Evolutionary conservation across 192 early-diverging fungal genomes (phyloP).

Genomic region (Podila horticola): DNA sequence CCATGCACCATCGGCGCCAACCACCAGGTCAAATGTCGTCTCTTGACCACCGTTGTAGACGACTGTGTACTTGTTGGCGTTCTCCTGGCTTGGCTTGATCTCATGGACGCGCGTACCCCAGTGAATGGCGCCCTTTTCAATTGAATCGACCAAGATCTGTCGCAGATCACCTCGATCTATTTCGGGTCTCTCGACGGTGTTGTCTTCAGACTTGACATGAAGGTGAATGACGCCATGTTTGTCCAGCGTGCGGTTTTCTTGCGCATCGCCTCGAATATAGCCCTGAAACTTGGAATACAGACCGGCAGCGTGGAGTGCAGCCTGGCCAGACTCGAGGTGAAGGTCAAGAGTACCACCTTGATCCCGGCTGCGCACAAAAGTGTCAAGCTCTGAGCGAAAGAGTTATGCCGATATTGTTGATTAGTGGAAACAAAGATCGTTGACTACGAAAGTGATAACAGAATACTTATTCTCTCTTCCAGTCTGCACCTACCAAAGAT

Average conservation of each 20-base stretch:
- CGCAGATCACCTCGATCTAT: conserved; percentile 60
- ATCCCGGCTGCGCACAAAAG: conserved; percentile 27
- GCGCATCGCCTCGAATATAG: conserved; percentile 46
- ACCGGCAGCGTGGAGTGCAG: conserved; percentile 38
- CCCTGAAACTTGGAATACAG: conserved; percentile 51
- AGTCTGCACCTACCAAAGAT: conserved; percentile 49
- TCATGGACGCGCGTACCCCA: conserved; percentile 43
- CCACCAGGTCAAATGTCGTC: conserved; percentile 48
- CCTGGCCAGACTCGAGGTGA: conserved; percentile 30
- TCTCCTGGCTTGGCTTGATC: conserved; percentile 20
- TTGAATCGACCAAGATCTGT: conserved; percentile 54
- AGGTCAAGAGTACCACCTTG: conserved; percentile 52
- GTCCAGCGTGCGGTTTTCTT: conserved; percentile 45
- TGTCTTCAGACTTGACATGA: conserved; percentile 32
- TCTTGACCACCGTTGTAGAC: conserved; percentile 33
- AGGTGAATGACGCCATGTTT: conserved; percentile 30
- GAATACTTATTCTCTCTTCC: conserved; percentile 4
- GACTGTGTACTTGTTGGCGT: conserved; percentile 17
- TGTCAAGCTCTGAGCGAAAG: conserved; percentile 51
- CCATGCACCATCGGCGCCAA: conserved; percentile 71
- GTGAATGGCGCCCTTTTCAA: conserved; percentile 44
- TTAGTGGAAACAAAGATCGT: conserved; percentile 7
- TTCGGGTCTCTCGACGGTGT: conserved; percentile 52
- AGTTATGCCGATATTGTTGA: neutral
- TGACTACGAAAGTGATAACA: conserved; percentile 12